Evolutionary conservation across 2,329 filamentous ascomycete genomes (phyloP).

Genomic region (Mycosphaerelloides madeirae): DNA sequence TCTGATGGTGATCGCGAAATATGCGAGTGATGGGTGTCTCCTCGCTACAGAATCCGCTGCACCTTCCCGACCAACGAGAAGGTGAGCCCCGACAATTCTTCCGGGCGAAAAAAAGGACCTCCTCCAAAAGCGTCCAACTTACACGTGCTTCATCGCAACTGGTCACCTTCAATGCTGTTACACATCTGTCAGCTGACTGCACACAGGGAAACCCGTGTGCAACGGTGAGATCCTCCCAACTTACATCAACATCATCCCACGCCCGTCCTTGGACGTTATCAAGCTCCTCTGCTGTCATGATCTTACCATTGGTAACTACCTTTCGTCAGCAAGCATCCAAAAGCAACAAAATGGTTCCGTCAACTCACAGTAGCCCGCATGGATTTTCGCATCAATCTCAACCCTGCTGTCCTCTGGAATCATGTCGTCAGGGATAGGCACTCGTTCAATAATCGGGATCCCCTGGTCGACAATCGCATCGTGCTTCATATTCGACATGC

Average conservation of each 20-base stretch:
- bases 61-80: too few relatives aligned
- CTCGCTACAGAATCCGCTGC: too few relatives aligned
- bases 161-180: constrained; percentile 15
- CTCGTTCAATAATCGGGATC: constrained; percentile 33
- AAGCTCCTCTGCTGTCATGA: constrained; percentile 82
- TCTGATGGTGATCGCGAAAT: constrained; percentile 3
- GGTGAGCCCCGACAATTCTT: neutral
- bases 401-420: constrained; percentile 92
- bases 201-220: neutral
- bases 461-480: constrained; percentile 69
- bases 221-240: constrained; percentile 1
- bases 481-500: constrained; percentile 97
- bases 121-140: too few relatives aligned
- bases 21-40: too few relatives aligned
- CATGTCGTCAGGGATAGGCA: constrained; percentile 88
- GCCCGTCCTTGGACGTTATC: constrained; percentile 79
- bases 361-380: constrained; percentile 62
- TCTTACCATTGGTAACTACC: constrained; percentile 74
- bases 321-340: too few relatives aligned
- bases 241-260: constrained; percentile 68
- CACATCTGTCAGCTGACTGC: constrained; percentile 15
- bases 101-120: neutral
- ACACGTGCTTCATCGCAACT: too few relatives aligned
- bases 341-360: neutral
- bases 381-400: constrained; percentile 99